Evolutionary conservation across 2,329 filamentous ascomycete genomes (phyloP).

Genomic region (Penicillium sp.): DNA sequence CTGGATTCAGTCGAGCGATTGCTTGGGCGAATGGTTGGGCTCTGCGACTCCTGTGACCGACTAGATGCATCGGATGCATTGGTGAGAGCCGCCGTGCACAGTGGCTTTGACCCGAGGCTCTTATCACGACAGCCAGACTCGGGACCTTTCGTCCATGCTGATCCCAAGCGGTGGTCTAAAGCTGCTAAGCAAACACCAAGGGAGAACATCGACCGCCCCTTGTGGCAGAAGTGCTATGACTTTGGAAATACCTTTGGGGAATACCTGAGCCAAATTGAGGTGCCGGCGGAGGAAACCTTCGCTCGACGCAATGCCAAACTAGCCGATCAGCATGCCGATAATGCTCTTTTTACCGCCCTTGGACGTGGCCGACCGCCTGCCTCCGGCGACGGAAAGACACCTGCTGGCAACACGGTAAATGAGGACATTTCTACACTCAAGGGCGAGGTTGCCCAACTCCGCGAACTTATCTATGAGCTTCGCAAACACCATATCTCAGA

Average conservation of each 20-base stretch:
- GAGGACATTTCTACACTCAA: constrained; percentile 27
- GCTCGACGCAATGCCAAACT: constrained; percentile 18
- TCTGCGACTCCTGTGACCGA: constrained; percentile 36
- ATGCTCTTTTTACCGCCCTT: constrained; percentile 23
- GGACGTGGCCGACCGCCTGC: constrained; percentile 6
- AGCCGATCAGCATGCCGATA: constrained; percentile 23
- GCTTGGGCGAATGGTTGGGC: constrained; percentile 37
- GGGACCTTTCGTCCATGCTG: constrained; percentile 18
- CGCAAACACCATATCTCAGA: constrained; percentile 18
- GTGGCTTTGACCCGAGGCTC: constrained; percentile 32
- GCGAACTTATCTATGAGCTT: constrained; percentile 27
- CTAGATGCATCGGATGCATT: constrained; percentile 29
- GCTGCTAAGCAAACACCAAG: constrained; percentile 20
- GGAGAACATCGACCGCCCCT: constrained; percentile 16
- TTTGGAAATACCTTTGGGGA: constrained; percentile 32
- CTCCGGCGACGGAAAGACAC: background rate
- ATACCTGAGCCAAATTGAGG: constrained; percentile 22
- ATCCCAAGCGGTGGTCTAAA: constrained; percentile 27
- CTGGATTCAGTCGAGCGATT: constrained; percentile 30
- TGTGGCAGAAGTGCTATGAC: constrained; percentile 32
- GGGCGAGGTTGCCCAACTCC: constrained; percentile 30
- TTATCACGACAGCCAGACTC: constrained; percentile 29
- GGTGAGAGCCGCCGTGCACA: constrained; percentile 34
- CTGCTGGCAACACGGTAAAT: constrained; percentile 9
- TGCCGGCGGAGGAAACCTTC: constrained; percentile 12